Evolutionary conservation across 495 filamentous ascomycete species (phyloP).

Genomic region (Tricharina praecox): DNA sequence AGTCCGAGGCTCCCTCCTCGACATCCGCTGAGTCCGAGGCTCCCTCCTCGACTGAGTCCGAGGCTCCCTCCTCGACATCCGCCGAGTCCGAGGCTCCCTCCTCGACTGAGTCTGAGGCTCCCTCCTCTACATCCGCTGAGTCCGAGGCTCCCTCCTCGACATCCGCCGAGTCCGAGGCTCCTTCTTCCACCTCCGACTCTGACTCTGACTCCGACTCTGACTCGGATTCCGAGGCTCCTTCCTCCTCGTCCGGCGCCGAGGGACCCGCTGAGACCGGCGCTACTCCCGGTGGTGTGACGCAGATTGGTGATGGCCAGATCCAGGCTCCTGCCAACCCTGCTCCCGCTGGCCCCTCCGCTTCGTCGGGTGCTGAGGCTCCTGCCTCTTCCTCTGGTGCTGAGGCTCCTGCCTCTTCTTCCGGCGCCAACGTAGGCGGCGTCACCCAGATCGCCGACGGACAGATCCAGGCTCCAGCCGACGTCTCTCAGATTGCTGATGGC

Average conservation of each 20-base stretch:
- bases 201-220: slow-evolving; percentile 9
- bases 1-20: too few relatives aligned
- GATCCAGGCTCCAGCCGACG: slow-evolving; percentile 23
- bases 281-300: slow-evolving; percentile 17
- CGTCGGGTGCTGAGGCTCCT: not conserved
- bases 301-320: slow-evolving; percentile 27
- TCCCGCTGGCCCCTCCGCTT: too few relatives aligned
- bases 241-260: not conserved
- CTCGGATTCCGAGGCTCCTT: slow-evolving; percentile 9
- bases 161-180: not conserved
- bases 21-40: too few relatives aligned
- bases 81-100: too few relatives aligned
- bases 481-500: too few relatives aligned
- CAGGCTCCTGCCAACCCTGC: too few relatives aligned
- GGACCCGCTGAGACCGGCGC: slow-evolving; percentile 3
- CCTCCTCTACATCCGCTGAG: too few relatives aligned
- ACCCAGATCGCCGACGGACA: slow-evolving; percentile 28
- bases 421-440: slow-evolving; percentile 5
- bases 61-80: too few relatives aligned
- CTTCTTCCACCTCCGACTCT: slow-evolving; percentile 4
- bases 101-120: too few relatives aligned
- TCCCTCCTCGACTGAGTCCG: too few relatives aligned
- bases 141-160: not conserved
- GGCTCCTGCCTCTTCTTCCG: not conserved
- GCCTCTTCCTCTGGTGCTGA: not conserved